A percentile compares a stretch with the other conserved stretches of the same genome.
Conservation (phyloP, 805 yeast species). For the Zygoascus ofunaensis region DNA sequence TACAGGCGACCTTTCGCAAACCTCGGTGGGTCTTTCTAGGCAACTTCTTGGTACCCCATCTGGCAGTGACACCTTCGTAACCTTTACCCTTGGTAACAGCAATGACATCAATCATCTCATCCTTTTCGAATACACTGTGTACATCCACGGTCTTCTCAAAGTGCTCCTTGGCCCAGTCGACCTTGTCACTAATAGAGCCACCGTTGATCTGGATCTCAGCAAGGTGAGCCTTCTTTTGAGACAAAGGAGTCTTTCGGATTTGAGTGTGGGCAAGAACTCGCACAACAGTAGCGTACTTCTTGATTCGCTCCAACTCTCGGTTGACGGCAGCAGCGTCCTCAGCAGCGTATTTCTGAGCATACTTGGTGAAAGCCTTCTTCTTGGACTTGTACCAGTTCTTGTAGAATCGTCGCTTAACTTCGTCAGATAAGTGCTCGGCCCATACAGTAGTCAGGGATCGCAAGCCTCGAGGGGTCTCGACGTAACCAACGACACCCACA, state of each 20-base stretch:
- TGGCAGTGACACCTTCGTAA: conserved; percentile 99
- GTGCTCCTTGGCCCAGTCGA: conserved; percentile 97
- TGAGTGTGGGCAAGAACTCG: conserved; percentile 99
- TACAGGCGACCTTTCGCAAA: conserved; percentile 99
- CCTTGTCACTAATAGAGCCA: conserved; percentile 96
- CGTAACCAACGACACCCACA: conserved; percentile 99
- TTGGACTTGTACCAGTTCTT: conserved; percentile 99
- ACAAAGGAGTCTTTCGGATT: conserved; percentile 97
- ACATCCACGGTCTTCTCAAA: conserved; percentile 98
- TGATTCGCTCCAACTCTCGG: conserved; percentile 96
- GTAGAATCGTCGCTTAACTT: conserved; percentile 99
- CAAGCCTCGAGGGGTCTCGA: conserved; percentile 99
- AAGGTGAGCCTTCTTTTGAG: conserved; percentile 99
- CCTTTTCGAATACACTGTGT: conserved; percentile 94
- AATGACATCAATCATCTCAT: conserved; percentile 96
- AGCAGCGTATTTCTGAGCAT: conserved; percentile 97
- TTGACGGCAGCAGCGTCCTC: conserved; percentile 79
- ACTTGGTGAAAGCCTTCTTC: conserved; percentile 99
- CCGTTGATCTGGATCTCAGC: conserved; percentile 99
- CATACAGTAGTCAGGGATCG: conserved; percentile 99
- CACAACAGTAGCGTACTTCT: conserved; percentile 96
- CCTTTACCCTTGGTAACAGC: conserved; percentile 99
- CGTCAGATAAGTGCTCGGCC: conserved; percentile 99
- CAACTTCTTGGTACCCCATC: conserved; percentile 99
- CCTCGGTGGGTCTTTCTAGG: conserved; percentile 99